Base-by-base conservation (phyloP, 139 green algal species). In the Chlamydomonas sp. region DNA sequence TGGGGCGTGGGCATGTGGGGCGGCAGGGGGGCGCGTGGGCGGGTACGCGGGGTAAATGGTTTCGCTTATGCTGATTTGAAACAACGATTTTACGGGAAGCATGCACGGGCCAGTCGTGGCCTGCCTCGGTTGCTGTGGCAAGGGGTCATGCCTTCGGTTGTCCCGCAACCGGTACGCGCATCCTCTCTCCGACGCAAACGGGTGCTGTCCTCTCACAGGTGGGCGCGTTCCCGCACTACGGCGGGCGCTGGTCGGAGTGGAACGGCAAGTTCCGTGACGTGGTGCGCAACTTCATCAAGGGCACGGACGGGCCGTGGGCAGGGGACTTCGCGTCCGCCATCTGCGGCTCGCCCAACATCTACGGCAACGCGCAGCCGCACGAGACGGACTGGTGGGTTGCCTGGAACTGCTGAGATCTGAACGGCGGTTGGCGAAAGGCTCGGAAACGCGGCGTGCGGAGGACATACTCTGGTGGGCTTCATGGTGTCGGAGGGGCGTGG, bases 261-360 rank as follows among this genome's bases (percentile, higher is more conserved):
- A 99, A 99, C 86, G 98, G 98, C 57, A 91, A 91, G 49, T 99
- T 98, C 93, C 93, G 98, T 6, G 98, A 99, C 93, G 93, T 95
- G 9, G 94, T 98, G 62, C 94, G 97, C n/a, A 88, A 94, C 66
- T 97, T 98, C 88, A 88, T 97, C 63, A 97, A 96, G 94, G 97
- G 97, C 81, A 97, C 94, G 0, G 96, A 98, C 86, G 97, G 96
- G 3, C 87, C 91, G 5, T 98, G 94, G 93, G 96, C 95, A 58
- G 94, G 93, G 58, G 91, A 92, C 75, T 98, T 99, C 92, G 97
- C 97, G 5, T 89, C 89, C 4, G 94, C 93, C 2, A 79, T 99
- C 49, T 96, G 94, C 78, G 97, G 96, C 89, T 97, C 94, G 1
- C 96, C 97, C 18, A 89, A 96, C 90, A 89, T 98, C 62, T 98